These are phyloP conservation scores for Pseudozyma tsukubaensis DNA, from an alignment of 1,284 basidiomycete species.

Conservation along the genomic window DNA sequence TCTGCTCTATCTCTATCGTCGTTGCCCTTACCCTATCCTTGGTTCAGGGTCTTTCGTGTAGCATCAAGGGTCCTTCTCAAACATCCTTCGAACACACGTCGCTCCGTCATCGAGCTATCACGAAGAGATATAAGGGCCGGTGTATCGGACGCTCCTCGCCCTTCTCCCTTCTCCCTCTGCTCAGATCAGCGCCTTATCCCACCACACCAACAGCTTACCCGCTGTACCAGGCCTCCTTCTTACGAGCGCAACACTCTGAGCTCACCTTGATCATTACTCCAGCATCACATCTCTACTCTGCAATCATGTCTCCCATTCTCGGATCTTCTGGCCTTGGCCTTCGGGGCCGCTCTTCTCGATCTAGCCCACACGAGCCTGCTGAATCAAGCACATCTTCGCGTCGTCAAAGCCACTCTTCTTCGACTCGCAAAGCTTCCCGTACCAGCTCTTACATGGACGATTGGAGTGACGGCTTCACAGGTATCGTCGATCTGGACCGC, in stretches of 20 bases:
- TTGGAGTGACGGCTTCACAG: constrained; percentile 50
- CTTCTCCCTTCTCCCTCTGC: neutral
- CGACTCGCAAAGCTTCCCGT: constrained; percentile 15
- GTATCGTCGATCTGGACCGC: constrained; percentile 51
- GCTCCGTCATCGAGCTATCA: neutral
- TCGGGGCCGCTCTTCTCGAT: constrained; percentile 14
- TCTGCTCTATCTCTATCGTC: neutral
- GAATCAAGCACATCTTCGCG: constrained; percentile 28
- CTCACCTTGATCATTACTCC: neutral
- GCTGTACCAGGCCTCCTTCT: neutral
- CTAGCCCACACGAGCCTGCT: constrained; percentile 5
- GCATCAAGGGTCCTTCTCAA: neutral
- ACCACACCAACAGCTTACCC: neutral
- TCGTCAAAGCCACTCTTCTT: constrained; percentile 22
- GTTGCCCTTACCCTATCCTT: no score
- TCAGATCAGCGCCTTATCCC: neutral
- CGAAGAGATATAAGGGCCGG: constrained; percentile 5
- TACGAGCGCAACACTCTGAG: neutral
- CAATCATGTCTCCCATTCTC: constrained; percentile 13
- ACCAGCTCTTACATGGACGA: constrained; percentile 41
- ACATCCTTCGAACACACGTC: neutral
- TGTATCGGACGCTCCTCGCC: neutral
- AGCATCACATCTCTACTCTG: neutral
- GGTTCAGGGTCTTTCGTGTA: no score
- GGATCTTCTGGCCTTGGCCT: constrained; percentile 17